Conservation (phyloP, 148 eudicot species). For the Fagopyrum esculentum region DNA sequence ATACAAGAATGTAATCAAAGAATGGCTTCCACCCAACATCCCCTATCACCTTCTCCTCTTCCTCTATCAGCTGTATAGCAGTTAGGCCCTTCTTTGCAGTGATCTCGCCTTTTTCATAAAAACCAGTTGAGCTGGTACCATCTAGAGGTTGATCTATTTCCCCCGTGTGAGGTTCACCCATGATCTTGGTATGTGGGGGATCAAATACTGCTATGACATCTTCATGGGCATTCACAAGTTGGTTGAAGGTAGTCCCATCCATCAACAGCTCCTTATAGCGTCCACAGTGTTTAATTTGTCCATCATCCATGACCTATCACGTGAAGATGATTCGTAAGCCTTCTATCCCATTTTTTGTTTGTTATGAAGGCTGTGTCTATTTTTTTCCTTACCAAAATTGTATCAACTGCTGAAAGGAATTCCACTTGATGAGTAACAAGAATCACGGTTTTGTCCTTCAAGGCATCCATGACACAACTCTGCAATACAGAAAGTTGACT, state of each 20-base stretch:
- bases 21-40: conserved; percentile 44
- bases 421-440: conserved; percentile 76
- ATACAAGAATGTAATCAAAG: conserved; percentile 33
- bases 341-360: background rate
- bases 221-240: conserved; percentile 59
- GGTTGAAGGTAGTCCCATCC: conserved; percentile 49
- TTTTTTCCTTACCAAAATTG: conserved; percentile 40
- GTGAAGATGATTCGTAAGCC: background rate
- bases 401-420: conserved; percentile 49
- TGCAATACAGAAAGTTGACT: conserved; percentile 18
- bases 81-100: conserved; percentile 12
- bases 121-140: background rate
- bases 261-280: conserved; percentile 39
- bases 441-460: conserved; percentile 41
- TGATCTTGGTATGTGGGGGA: conserved; percentile 10
- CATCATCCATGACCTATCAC: conserved; percentile 48
- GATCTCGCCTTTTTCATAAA: conserved; percentile 30
- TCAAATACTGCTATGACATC: conserved; percentile 25
- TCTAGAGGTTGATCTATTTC: conserved; percentile 6
- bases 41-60: conserved; percentile 50
- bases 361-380: too few species aligned
- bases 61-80: conserved; percentile 45
- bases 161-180: background rate
- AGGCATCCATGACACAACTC: conserved; percentile 58
- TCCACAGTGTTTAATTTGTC: conserved; percentile 51